Percentiles rank a stretch among this genome's conserved stretches.
Conservation (phyloP, 2,329 filamentous ascomycete species). For the Dactylellina haptotyla region DNA sequence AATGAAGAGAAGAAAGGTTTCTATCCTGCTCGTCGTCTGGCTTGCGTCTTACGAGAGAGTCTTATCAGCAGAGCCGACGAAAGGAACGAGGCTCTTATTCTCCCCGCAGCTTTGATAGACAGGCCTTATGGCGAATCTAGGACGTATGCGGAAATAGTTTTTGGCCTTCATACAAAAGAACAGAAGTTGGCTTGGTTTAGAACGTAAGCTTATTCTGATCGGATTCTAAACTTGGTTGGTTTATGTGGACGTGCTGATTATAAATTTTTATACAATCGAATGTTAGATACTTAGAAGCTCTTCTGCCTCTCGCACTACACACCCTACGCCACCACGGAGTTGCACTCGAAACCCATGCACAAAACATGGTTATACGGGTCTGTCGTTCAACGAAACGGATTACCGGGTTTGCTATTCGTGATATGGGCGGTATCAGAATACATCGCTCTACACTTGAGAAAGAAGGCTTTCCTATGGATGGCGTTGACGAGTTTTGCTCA, state of each 20-base stretch:
- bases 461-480: background rate
- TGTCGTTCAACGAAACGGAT: slow-evolving; percentile 2
- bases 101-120: slow-evolving; percentile 1
- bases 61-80: background rate
- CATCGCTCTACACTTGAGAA: slow-evolving; percentile 5
- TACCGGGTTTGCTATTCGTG: slow-evolving; percentile 27
- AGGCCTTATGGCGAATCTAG: background rate
- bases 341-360: slow-evolving; percentile 23
- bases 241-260: no score
- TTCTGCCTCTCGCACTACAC: background rate
- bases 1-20: background rate
- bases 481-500: background rate
- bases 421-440: slow-evolving; percentile 13
- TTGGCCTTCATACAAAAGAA: background rate
- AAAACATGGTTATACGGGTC: slow-evolving; percentile 23
- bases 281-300: background rate
- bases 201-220: background rate
- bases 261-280: background rate
- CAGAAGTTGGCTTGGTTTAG: slow-evolving; percentile 13
- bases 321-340: background rate
- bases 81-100: slow-evolving; percentile 6
- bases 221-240: no score
- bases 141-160: slow-evolving; percentile 16
- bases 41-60: slow-evolving; percentile 8
- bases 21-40: background rate